Conservation (phyloP, 225 moss, liverwort and hornwort genomes). For the Antitrichia curtipendula region DNA sequence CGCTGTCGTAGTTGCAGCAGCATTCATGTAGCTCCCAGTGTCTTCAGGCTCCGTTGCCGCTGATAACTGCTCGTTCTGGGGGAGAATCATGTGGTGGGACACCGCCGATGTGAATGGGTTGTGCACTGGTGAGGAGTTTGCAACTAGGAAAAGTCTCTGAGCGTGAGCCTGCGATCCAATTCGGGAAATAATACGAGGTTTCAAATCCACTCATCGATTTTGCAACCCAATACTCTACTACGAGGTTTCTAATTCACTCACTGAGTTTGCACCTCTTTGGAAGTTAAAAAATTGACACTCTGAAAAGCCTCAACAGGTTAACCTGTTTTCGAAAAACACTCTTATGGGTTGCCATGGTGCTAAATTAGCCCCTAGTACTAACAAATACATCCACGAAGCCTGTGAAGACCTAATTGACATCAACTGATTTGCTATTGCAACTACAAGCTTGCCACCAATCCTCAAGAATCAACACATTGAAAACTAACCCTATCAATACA, state of each 20-base stretch:
- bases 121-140: background rate
- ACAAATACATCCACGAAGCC: background rate
- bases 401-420: background rate
- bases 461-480: background rate
- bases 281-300: background rate
- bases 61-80: constrained; percentile 24
- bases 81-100: constrained; percentile 6
- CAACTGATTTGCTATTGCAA: background rate
- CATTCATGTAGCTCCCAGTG: background rate
- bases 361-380: background rate
- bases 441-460: background rate
- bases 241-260: background rate
- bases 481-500: background rate
- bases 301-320: background rate
- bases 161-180: constrained; percentile 17
- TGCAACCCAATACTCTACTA: background rate
- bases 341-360: background rate
- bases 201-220: background rate
- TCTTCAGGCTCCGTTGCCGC: constrained; percentile 4
- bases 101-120: background rate
- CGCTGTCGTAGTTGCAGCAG: background rate
- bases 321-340: background rate
- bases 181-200: background rate
- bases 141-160: constrained; percentile 13
- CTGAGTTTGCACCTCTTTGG: background rate